Evolutionary conservation across 2,329 filamentous ascomycete species (phyloP).

Genomic region (Colletotrichum navitas): DNA sequence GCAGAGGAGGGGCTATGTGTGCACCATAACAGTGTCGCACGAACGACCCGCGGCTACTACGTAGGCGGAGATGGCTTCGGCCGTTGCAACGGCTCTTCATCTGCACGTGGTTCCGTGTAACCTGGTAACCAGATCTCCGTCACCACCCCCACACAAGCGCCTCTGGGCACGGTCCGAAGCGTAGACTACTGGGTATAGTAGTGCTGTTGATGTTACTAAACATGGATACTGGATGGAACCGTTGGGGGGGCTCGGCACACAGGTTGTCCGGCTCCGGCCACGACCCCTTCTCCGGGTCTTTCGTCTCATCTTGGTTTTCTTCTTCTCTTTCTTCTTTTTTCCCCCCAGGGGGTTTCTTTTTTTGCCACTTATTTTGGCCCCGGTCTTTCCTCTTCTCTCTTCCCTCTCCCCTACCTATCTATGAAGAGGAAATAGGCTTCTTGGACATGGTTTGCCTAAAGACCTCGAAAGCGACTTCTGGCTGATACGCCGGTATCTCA

Average conservation of each 20-base stretch:
- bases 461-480: conserved; percentile 48
- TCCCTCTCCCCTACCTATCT: not conserved
- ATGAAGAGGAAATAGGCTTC: conserved; percentile 54
- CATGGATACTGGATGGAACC: not conserved
- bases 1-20: too few species aligned
- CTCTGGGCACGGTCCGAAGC: not conserved
- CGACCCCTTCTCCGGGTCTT: not conserved
- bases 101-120: not conserved
- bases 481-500: conserved; percentile 46
- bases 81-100: not conserved
- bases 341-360: too few species aligned
- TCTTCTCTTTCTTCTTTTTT: not conserved
- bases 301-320: not conserved
- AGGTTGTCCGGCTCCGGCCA: not conserved
- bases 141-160: not conserved
- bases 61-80: not conserved
- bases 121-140: not conserved
- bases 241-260: not conserved
- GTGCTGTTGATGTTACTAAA: not conserved
- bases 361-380: not conserved
- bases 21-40: not conserved
- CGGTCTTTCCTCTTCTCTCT: not conserved
- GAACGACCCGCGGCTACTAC: not conserved
- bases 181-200: not conserved
- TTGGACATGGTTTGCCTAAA: conserved; percentile 66